Evolutionary conservation across 2,329 filamentous ascomycete genomes (phyloP).

Genomic region (Camillea tinctor): DNA sequence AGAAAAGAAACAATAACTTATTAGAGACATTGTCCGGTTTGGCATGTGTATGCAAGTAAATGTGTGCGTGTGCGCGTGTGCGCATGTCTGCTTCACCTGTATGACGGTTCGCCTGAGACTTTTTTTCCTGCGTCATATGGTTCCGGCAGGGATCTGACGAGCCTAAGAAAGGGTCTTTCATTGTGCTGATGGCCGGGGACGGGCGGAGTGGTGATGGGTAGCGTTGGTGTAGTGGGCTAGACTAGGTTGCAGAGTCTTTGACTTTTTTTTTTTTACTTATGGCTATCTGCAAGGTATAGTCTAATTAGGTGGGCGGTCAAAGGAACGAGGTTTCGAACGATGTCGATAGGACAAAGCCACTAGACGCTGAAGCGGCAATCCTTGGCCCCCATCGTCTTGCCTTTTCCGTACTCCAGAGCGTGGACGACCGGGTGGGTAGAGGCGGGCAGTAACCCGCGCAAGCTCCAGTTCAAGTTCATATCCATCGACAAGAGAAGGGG

Average conservation of each 20-base stretch:
- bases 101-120: conserved; percentile 32
- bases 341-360: conserved; percentile 30
- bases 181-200: conserved; percentile 32
- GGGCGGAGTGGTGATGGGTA: conserved; percentile 31
- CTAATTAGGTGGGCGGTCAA: conserved; percentile 30
- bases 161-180: conserved; percentile 32
- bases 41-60: conserved; percentile 35
- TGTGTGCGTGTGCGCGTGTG: conserved; percentile 29
- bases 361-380: conserved; percentile 27
- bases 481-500: conserved; percentile 19
- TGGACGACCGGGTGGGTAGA: conserved; percentile 2
- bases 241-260: conserved; percentile 30
- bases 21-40: conserved; percentile 36
- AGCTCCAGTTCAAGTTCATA: conserved; percentile 6
- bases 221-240: conserved; percentile 31
- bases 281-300: conserved; percentile 32
- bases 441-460: background rate
- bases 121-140: conserved; percentile 37
- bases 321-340: conserved; percentile 33
- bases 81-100: conserved; percentile 33
- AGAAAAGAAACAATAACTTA: conserved; percentile 36
- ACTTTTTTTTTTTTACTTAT: conserved; percentile 21
- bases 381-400: conserved; percentile 31
- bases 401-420: conserved; percentile 24
- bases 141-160: conserved; percentile 35